These are phyloP conservation scores for Blastobotrys americana DNA, from an alignment of 805 yeast species.

Conservation along the genomic window DNA sequence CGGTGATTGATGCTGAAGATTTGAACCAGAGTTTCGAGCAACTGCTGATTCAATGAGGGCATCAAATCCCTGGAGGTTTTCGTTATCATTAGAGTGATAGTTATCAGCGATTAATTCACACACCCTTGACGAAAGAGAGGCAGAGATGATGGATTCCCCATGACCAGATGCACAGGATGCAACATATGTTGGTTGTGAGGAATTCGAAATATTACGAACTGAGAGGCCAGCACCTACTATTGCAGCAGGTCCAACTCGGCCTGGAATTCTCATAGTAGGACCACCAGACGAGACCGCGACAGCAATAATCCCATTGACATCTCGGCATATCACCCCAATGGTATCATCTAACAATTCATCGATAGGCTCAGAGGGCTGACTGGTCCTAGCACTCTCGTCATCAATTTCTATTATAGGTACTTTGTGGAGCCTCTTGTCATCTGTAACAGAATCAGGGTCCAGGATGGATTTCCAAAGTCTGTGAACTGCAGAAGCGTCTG, in stretches of 20 bases:
- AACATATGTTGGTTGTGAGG: no score
- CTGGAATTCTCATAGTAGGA: constrained; percentile 29
- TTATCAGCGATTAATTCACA: constrained; percentile 1
- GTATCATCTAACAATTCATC: constrained; percentile 31
- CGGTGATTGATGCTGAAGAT: no score
- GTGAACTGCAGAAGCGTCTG: constrained; percentile 12
- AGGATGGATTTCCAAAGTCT: constrained; percentile 15
- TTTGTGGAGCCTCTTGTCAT: not conserved
- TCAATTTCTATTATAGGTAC: not conserved
- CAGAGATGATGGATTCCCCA: constrained; percentile 35
- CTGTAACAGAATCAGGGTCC: not conserved
- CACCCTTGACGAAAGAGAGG: constrained; percentile 24
- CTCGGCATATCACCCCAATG: constrained; percentile 34
- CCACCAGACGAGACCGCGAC: constrained; percentile 38
- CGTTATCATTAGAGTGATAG: constrained; percentile 2
- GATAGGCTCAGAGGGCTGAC: no score
- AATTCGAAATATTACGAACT: constrained; percentile 5
- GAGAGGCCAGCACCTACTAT: constrained; percentile 33
- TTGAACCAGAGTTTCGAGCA: constrained; percentile 9
- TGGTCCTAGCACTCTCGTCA: constrained; percentile 2
- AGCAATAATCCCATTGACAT: constrained; percentile 19
- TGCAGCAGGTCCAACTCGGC: constrained; percentile 39
- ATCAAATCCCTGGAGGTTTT: constrained; percentile 3
- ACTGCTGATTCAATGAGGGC: not conserved
- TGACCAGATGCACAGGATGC: constrained; percentile 32